phyloP scores from a whole-genome alignment of 495 filamentous ascomycete species.

The Copromyces sp. region DNA sequence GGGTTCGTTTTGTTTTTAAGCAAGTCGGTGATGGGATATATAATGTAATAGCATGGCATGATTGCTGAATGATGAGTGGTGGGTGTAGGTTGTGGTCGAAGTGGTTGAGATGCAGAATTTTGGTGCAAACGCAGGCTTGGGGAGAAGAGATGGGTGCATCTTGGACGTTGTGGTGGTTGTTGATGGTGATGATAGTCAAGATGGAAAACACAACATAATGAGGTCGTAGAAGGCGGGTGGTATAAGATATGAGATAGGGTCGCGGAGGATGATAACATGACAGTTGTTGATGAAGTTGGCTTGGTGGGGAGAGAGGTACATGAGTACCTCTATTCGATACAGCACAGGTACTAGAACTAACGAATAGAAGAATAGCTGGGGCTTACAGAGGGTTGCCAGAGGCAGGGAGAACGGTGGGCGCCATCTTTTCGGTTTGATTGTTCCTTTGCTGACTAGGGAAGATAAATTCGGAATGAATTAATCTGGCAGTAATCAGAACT shows the following conservation, averaged over 20 bases:
- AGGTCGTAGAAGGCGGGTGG: neutral
- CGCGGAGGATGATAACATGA: neutral
- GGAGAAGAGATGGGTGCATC: neutral
- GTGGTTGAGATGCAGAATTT: neutral
- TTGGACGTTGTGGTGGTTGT: neutral
- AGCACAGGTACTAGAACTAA: neutral
- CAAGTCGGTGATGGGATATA: neutral
- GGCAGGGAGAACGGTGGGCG: conserved; percentile 42
- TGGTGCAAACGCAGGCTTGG: neutral
- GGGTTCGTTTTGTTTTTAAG: no score
- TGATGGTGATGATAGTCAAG: neutral
- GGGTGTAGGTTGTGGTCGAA: neutral
- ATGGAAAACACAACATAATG: neutral
- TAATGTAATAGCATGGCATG: neutral
- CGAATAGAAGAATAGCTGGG: neutral
- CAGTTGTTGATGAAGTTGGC: neutral
- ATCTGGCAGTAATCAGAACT: neutral
- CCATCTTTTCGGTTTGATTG: conserved; percentile 21
- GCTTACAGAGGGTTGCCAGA: conserved; percentile 47
- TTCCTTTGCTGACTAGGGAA: neutral
- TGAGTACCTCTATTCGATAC: neutral
- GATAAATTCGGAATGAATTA: neutral
- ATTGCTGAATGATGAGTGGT: neutral
- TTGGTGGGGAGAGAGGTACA: neutral
- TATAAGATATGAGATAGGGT: neutral